These are phyloP conservation scores for Cryptococcus depauperatus DNA, from an alignment of 1,284 basidiomycete genomes.

Conservation along the genomic window DNA sequence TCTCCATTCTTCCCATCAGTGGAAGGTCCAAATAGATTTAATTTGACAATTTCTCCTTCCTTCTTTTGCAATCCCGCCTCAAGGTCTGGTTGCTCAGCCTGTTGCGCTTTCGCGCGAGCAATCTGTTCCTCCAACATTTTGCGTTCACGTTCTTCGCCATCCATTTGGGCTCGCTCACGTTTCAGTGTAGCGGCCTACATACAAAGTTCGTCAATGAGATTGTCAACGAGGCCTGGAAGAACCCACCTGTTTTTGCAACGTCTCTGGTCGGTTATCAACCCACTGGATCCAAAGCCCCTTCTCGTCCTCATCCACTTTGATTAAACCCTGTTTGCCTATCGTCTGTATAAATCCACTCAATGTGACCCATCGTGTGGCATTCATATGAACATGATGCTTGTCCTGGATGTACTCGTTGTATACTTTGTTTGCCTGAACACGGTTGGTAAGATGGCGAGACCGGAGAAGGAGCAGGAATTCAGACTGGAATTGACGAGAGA, in stretches of 20 bases:
- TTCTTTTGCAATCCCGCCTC: conserved; percentile 62
- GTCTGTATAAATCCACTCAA: conserved; percentile 89
- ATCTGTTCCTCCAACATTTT: conserved; percentile 89
- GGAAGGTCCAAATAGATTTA: conserved; percentile 33
- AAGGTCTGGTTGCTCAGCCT: conserved; percentile 28
- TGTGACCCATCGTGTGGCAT: conserved; percentile 94
- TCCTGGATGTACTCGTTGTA: conserved; percentile 98
- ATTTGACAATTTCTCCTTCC: conserved; percentile 49
- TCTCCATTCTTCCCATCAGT: conserved; percentile 1
- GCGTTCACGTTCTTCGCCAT: conserved; percentile 90
- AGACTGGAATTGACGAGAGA: conserved; percentile 79
- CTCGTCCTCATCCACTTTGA: conserved; percentile 92
- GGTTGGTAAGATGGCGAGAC: conserved; percentile 78
- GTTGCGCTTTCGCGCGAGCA: conserved; percentile 57
- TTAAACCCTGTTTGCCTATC: conserved; percentile 78
- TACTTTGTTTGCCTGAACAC: conserved; percentile 86
- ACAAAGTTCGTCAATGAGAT: not conserved
- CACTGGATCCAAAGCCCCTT: conserved; percentile 95
- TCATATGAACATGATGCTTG: conserved; percentile 95
- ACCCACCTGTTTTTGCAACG: conserved; percentile 74
- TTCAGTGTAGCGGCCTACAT: conserved; percentile 74
- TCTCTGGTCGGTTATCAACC: conserved; percentile 93
- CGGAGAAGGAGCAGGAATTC: conserved; percentile 78
- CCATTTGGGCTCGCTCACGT: conserved; percentile 82
- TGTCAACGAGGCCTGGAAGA: not conserved